phyloP scores from a whole-genome alignment of 2,329 filamentous ascomycete genomes.

The Talaromyces sp. region DNA sequence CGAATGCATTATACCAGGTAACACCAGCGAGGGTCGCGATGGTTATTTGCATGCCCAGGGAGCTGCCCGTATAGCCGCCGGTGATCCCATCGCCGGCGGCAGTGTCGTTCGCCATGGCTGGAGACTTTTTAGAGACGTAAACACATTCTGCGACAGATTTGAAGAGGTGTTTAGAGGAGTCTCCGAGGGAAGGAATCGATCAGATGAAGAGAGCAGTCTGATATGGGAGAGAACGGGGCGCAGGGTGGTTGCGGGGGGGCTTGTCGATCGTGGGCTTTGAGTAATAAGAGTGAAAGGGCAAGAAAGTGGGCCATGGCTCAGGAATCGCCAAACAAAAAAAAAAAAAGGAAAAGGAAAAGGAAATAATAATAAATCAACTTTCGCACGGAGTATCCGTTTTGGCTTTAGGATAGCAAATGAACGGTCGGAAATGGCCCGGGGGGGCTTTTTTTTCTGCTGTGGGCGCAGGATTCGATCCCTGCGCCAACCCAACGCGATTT shows the following conservation, averaged over 20 bases:
- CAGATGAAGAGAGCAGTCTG: not conserved
- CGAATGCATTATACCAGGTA: constrained; percentile 55
- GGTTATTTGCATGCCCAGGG: constrained; percentile 43
- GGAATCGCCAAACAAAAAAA: not conserved
- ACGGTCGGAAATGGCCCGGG: no score
- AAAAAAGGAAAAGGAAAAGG: constrained; percentile 4
- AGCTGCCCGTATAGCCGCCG: constrained; percentile 38
- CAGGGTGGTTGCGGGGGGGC: not conserved
- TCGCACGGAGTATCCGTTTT: not conserved
- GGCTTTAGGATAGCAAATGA: not conserved
- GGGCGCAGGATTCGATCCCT: no score
- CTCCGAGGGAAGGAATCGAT: not conserved
- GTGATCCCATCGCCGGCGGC: constrained; percentile 41
- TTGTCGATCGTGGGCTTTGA: constrained; percentile 4
- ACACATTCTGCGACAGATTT: constrained; percentile 3
- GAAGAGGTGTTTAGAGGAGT: not conserved
- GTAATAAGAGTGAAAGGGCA: not conserved
- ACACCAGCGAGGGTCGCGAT: constrained; percentile 52
- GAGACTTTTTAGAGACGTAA: constrained; percentile 4
- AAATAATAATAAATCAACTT: not conserved
- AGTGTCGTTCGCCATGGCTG: constrained; percentile 28
- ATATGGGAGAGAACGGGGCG: constrained; percentile 1
- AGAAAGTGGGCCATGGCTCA: not conserved
- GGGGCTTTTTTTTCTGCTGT: no score
- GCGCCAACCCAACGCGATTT: no score